Evolutionary conservation across 2,329 filamentous ascomycete species (phyloP), one percentile per base, ranked within the genome.

Genomic region (Fusarium gaditjirri): DNA sequence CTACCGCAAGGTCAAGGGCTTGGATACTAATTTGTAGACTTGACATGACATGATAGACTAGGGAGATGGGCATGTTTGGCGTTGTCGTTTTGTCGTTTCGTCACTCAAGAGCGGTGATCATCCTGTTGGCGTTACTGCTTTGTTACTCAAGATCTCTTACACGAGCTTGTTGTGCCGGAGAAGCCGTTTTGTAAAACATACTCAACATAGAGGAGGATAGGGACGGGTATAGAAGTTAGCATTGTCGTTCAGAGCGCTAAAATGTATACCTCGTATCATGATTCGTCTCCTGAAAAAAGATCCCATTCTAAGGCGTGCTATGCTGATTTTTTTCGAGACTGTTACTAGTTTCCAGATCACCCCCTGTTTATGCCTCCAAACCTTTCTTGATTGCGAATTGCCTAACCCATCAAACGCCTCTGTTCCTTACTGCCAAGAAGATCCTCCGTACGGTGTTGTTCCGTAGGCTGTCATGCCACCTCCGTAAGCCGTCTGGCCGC

Each of bases 391-490:
- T 76, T 70, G 70, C 47, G 52, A 69, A 70, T 58, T 72, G 61
- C 68, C 61, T 59, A 52, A 67, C 61, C 68, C 74, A 73, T 74
- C 54, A 76, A 78, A 75, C 74, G 75, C 75, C 52, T 62, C 43
- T 61, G 57, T 6, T 41, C 57, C 61, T 75, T 73, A 86, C 78
- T 83, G 84, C 86, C 86, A 88, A 38, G 84, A 83, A 47, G 81
- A 81, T 64, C 84, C 82, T n/a, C 86, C 86, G 21, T 87, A 86
- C 42, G 85, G 83, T 33, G 81, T 81, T 49, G 80, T 92, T 65
- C 91, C 93, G 7, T 92, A 91, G 6, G 92, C 92, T 21, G 89
- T 91, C 79, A 76, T 92, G 63, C 88, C 88, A 27, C 84, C 88
- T 75, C 91, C 93, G 4, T 92, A 91, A 8, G 92, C 92, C 19